Conservation (phyloP, 169 alveolate genomes). For the Eimeria praecox region DNA sequence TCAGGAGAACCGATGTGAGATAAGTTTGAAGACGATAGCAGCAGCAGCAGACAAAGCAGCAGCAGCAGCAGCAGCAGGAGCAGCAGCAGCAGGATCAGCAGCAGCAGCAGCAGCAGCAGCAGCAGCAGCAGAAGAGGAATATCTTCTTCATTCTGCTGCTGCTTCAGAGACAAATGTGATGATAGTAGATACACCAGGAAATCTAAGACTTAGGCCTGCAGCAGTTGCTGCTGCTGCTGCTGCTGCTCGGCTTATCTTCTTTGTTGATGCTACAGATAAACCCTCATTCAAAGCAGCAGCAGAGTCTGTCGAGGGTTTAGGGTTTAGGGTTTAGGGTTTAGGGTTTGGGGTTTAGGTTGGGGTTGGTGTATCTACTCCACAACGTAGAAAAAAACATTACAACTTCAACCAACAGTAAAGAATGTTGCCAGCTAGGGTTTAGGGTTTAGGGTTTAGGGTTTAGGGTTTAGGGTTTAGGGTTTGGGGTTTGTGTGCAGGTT, state of each 20-base stretch:
- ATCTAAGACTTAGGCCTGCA: neutral
- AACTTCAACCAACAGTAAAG: too few species aligned
- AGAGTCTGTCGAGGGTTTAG: slow-evolving; percentile 14
- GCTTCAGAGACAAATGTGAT: neutral
- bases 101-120: neutral
- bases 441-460: slow-evolving; percentile 36
- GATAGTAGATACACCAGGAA: neutral
- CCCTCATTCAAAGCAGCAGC: slow-evolving; percentile 63
- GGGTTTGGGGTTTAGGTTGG: slow-evolving; percentile 1
- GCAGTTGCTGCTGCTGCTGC: neutral
- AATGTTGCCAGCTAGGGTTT: neutral
- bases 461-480: slow-evolving; percentile 40
- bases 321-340: slow-evolving; percentile 29
- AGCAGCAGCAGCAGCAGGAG: neutral
- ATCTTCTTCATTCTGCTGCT: neutral
- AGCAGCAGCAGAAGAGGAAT: neutral
- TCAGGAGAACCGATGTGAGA: too few species aligned
- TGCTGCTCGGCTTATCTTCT: slow-evolving; percentile 11
- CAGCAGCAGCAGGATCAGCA: neutral
- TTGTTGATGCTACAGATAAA: slow-evolving; percentile 73
- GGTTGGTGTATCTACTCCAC: too few species aligned
- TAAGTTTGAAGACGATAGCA: neutral
- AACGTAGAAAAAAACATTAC: too few species aligned
- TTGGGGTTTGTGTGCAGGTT: slow-evolving; percentile 23
- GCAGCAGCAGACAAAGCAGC: neutral